Base-by-base conservation (phyloP, 768 basidiomycete genomes). In the Hygrophorus pudorinus region DNA sequence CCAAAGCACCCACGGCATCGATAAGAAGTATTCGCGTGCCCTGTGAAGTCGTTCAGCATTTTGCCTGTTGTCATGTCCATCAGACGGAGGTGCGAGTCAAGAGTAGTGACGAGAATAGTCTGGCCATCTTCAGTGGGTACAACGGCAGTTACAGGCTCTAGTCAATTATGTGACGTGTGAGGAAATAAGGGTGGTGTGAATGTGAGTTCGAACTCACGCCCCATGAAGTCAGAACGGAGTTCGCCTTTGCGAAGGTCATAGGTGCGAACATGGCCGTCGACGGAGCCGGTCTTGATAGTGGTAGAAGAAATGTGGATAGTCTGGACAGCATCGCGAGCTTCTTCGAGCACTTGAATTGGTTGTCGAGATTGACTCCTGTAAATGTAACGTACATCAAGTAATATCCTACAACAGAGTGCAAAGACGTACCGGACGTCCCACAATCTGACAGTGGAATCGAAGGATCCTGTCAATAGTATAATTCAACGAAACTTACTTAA, bases 231-330 rank as follows among this genome's bases (percentile, higher is more conserved):
- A 35, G 85, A 75, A 6, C 84, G 78, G 21, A 97, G 65, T 59
- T 94, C 80, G 17, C 96, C 96, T 68, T 85, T 90, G 42, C 96
- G 83, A 27, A 99, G 71, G 62, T 99, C 96, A 62, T 98, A 97
- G 7, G 88, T 89, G 14, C 96, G 78, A 35, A 94, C 79, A 57
- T 84, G 74, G 2, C 96, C 94, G 49, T 99, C 96, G 4, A 96
- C 83, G 2, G 89, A 90, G 7, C 90, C 91, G 2, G 88, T 71
- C 32, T 81, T 66, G 53, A 98, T 75, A 42, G 73, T 76, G 17
- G 78, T 75, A 17, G 74, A 58, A 10, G 73, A 77, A 33, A 91
- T 72, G 51, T 81, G 70, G 24, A 97, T 64, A 13, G 82, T 74
- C 53, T 92, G 91, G 31, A 97, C 77, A 1, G 86, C 79, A 54